A percentile compares a stretch with the other conserved stretches of the same genome.
These are phyloP conservation scores for Periconia sp. DNA, from an alignment of 2,329 filamentous ascomycete genomes.

Conservation along the genomic window DNA sequence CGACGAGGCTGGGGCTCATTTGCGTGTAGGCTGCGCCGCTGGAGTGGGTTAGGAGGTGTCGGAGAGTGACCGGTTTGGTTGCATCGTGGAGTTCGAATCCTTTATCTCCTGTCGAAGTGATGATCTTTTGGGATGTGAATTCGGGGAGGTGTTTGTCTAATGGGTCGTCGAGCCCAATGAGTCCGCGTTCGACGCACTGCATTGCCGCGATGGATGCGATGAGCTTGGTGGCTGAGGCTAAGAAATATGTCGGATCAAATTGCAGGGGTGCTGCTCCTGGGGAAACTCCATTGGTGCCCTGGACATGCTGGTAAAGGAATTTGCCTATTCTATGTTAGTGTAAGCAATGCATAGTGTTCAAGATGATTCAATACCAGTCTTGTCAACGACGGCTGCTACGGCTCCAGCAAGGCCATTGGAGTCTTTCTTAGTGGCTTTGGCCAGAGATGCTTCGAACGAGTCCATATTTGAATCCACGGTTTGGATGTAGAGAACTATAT, in stretches of 20 bases:
- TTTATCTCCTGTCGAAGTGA: constrained; percentile 2
- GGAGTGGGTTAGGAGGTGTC: constrained; percentile 53
- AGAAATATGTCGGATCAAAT: constrained; percentile 55
- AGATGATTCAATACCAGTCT: constrained; percentile 10
- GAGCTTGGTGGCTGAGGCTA: constrained; percentile 37
- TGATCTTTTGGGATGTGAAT: constrained; percentile 19
- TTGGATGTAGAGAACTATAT: too few species aligned
- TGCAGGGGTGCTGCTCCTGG: constrained; percentile 52
- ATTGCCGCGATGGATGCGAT: constrained; percentile 32
- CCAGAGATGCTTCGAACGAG: constrained; percentile 28
- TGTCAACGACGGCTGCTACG: constrained; percentile 22
- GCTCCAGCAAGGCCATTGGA: constrained; percentile 20
- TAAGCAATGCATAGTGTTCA: not conserved
- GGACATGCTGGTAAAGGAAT: constrained; percentile 42
- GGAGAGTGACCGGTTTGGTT: constrained; percentile 20
- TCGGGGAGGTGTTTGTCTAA: constrained; percentile 24
- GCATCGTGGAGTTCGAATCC: constrained; percentile 11
- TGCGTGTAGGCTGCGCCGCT: constrained; percentile 50
- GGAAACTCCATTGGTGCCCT: constrained; percentile 37
- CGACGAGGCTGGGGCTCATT: constrained; percentile 42
- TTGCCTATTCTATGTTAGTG: constrained; percentile 32
- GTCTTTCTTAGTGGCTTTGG: constrained; percentile 17
- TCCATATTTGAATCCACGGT: constrained; percentile 8
- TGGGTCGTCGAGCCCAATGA: constrained; percentile 29
- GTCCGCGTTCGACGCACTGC: constrained; percentile 30